Conservation (phyloP, 768 basidiomycete species). For the Solioccasus polychromus region DNA sequence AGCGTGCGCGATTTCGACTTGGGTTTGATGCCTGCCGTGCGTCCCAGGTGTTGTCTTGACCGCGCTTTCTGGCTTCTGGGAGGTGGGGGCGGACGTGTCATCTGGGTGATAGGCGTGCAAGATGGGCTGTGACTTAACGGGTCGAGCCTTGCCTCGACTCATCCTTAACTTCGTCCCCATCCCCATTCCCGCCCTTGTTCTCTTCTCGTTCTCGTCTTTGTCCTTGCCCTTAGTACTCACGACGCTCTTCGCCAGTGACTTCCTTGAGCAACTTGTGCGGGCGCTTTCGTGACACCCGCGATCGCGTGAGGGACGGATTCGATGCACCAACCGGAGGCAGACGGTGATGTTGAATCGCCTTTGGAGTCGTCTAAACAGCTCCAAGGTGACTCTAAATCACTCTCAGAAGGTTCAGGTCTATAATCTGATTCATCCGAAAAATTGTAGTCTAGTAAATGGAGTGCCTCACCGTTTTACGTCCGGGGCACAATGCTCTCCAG, state of each 20-base stretch:
- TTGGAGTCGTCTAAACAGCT: too few relatives aligned
- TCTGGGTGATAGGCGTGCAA: conserved; percentile 2
- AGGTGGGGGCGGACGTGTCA: conserved; percentile 11
- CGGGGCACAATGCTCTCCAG: too few relatives aligned
- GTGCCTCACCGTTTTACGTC: too few relatives aligned
- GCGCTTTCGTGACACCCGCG: conserved; percentile 23
- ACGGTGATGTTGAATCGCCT: conserved; percentile 7
- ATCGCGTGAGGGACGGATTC: conserved; percentile 23
- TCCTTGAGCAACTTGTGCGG: conserved; percentile 22
- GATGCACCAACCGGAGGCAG: conserved; percentile 14
- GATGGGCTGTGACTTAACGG: conserved; percentile 11
- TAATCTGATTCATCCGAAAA: too few relatives aligned
- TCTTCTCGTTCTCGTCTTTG: conserved; percentile 9
- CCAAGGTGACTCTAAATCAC: too few relatives aligned
- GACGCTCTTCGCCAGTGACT: conserved; percentile 5
- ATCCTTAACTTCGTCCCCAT: conserved; percentile 9
- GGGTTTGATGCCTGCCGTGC: conserved; percentile 4
- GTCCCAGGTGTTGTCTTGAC: background rate
- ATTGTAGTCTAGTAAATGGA: too few relatives aligned
- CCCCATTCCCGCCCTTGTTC: background rate
- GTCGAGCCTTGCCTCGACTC: conserved; percentile 9
- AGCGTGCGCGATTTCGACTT: conserved; percentile 19
- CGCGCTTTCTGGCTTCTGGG: too few relatives aligned
- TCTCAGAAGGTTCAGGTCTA: too few relatives aligned
- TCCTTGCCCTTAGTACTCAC: conserved; percentile 6